Conservation (phyloP, 495 filamentous ascomycete species). For the Penicillium lagena region DNA sequence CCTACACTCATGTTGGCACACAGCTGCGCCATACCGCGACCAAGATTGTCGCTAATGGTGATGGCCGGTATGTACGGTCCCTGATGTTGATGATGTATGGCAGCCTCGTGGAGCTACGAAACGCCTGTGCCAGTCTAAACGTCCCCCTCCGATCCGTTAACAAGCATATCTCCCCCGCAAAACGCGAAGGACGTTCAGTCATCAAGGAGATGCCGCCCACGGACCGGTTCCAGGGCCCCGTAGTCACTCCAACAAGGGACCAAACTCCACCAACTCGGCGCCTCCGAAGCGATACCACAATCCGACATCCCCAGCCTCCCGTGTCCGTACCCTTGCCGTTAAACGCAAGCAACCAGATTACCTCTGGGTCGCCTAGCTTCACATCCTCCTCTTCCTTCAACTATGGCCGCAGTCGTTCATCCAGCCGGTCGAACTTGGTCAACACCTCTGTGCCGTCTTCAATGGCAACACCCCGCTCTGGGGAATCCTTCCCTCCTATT, state of each 20-base stretch:
- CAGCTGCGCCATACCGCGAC: conserved; percentile 63
- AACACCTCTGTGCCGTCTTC: conserved; percentile 41
- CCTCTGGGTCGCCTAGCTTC: conserved; percentile 30
- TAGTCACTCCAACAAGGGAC: conserved; percentile 58
- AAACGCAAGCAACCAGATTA: conserved; percentile 18
- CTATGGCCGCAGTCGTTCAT: conserved; percentile 42
- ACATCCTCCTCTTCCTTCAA: conserved; percentile 23
- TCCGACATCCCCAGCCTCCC: conserved; percentile 47
- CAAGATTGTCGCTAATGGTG: conserved; percentile 65
- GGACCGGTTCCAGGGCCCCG: conserved; percentile 37
- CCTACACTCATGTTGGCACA: conserved; percentile 68
- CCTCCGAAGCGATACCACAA: conserved; percentile 55
- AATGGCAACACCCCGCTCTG: conserved; percentile 65
- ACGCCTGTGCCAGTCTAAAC: conserved; percentile 41
- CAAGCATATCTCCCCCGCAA: conserved; percentile 18
- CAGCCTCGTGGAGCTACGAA: conserved; percentile 68
- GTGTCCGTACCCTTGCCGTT: conserved; percentile 19
- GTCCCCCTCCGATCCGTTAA: conserved; percentile 16
- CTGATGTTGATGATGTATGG: conserved; percentile 76
- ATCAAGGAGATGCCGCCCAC: conserved; percentile 13
- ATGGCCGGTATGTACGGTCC: conserved; percentile 73
- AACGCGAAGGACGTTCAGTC: conserved; percentile 3
- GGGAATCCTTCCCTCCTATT: conserved; percentile 66
- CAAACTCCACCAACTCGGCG: conserved; percentile 41
- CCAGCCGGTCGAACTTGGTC: conserved; percentile 43